Base-by-base conservation (phyloP, 495 filamentous ascomycete genomes). In the Aspergillus taichungensis region DNA sequence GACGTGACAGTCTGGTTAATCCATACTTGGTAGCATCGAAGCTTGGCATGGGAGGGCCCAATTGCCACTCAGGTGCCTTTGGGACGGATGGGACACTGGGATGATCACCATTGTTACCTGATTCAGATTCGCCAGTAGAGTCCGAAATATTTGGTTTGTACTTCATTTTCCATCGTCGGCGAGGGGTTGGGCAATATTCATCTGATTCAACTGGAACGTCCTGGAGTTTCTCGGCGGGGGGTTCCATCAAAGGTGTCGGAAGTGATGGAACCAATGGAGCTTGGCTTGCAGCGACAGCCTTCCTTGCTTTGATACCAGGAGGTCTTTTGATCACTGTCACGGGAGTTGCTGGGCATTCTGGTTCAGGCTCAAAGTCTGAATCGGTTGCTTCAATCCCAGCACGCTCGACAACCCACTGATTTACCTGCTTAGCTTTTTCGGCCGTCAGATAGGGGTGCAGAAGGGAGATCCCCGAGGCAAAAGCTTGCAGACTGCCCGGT, bases 341-440 rank as follows among this genome's bases (percentile, higher is more conserved):
- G 12, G 13, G 32, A 35, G 9, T n/a, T 13, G 8, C 27, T 8
- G 18, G 34, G 3, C 28, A 6, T 8, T 43, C 14, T 7, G 13
- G 18, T 29, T 37, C 27, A n/a, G 39, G 35, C 6, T 46, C 46
- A 12, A 36, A 4, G 4, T 10, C 38, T 10, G 31, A 30, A 1
- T 39, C 31, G 6, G 34, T n/a, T 29, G 24, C 8, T 28, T 42
- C 49, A 8, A 45, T 40, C 12, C 46, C 49, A 31, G 42, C 40
- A 6, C 51, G 43, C 11, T 60, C 51, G 29, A 34, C 42, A 8
- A 61, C 55, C 59, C 59, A 62, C 29, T 46, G 7, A 8, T 54
- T 57, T 4, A 62, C 56, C 34, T 49, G 54, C 8, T 51, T 57
- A 3, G 51, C 54, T 24, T 57, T 62, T 38, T 57, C 59, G 0